Percentiles rank a stretch among this genome's conserved stretches.
These are phyloP conservation scores for Suhomyces pyralidae DNA, from an alignment of 805 yeast species.

Conservation along the genomic window DNA sequence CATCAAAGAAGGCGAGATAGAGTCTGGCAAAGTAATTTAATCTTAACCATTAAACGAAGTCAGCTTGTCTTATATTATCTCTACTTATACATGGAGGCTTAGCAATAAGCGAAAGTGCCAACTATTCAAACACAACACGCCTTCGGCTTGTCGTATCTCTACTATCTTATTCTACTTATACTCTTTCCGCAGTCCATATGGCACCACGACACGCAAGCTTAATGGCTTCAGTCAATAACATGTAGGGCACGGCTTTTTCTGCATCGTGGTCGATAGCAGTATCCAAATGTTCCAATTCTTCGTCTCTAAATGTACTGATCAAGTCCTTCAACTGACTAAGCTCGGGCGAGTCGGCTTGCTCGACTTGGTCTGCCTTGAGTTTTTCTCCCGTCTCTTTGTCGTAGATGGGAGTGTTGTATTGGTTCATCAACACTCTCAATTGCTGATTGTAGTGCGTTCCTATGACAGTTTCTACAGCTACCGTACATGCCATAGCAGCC, in stretches of 20 bases:
- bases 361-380: slow-evolving; percentile 21
- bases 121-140: too few relatives aligned
- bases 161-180: slow-evolving; percentile 30
- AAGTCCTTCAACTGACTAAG: slow-evolving; percentile 54
- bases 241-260: slow-evolving; percentile 88
- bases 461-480: slow-evolving; percentile 96
- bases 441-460: slow-evolving; percentile 95
- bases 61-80: too few relatives aligned
- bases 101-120: too few relatives aligned
- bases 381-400: slow-evolving; percentile 34
- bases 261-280: slow-evolving; percentile 93
- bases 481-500: slow-evolving; percentile 99
- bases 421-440: slow-evolving; percentile 68
- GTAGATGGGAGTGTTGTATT: slow-evolving; percentile 48
- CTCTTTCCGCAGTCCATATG: slow-evolving; percentile 84
- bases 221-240: slow-evolving; percentile 82
- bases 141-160: too few relatives aligned
- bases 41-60: too few relatives aligned
- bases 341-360: slow-evolving; percentile 48
- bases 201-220: slow-evolving; percentile 84
- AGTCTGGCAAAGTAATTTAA: too few relatives aligned
- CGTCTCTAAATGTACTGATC: slow-evolving; percentile 81
- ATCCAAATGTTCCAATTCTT: slow-evolving; percentile 90
- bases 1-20: too few relatives aligned
- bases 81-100: slow-evolving; percentile 32